Percentiles rank a stretch among this genome's conserved stretches.
Evolutionary conservation across 2,329 filamentous ascomycete species (phyloP).

Genomic region (Paecilomyces sp.): DNA sequence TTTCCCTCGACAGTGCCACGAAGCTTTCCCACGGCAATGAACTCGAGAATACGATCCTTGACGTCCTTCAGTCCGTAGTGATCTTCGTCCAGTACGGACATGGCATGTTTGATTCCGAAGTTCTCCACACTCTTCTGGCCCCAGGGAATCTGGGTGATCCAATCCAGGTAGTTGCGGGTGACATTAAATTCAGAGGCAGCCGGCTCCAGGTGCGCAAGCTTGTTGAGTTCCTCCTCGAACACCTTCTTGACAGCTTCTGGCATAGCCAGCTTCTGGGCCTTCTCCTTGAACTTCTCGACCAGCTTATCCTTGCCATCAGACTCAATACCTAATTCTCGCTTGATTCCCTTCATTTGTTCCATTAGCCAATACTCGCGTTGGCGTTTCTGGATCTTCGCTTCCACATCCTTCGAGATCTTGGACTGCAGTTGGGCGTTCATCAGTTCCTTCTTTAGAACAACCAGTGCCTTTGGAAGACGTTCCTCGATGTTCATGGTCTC

Average conservation of each 20-base stretch:
- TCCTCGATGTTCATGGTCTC: conserved; percentile 86
- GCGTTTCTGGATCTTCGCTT: conserved; percentile 93
- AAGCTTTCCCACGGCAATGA: conserved; percentile 95
- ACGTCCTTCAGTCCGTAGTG: conserved; percentile 97
- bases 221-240: conserved; percentile 97
- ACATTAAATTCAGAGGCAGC: conserved; percentile 98
- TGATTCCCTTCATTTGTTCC: conserved; percentile 99
- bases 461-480: conserved; percentile 80
- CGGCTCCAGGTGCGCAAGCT: conserved; percentile 88
- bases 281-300: conserved; percentile 95
- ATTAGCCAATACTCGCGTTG: conserved; percentile 98
- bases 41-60: conserved; percentile 96
- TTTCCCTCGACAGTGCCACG: conserved; percentile 96
- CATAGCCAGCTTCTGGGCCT: conserved; percentile 89
- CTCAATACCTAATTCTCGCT: conserved; percentile 89
- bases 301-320: conserved; percentile 98
- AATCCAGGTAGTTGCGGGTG: conserved; percentile 95
- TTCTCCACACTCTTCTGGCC: conserved; percentile 92
- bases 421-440: conserved; percentile 97
- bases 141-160: conserved; percentile 98
- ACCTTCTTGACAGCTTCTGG: conserved; percentile 94
- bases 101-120: conserved; percentile 87
- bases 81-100: conserved; percentile 87
- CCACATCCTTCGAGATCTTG: conserved; percentile 97
- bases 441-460: conserved; percentile 93